Conservation (phyloP, 805 yeast genomes). For the Saturnispora sekii region DNA sequence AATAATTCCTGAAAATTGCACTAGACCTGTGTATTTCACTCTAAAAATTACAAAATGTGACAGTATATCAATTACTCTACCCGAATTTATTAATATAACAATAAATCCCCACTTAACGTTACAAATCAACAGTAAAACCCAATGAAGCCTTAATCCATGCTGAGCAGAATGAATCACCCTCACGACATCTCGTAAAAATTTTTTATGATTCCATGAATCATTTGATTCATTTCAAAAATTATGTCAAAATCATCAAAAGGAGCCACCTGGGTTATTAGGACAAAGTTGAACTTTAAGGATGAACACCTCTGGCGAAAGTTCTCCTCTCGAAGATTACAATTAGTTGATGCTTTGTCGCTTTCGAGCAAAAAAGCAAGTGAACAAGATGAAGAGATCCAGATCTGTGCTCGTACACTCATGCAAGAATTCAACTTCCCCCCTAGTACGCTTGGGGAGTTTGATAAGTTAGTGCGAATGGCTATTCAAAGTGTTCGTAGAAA, state of each 20-base stretch:
- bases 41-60: too few species aligned
- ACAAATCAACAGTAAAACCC: too few species aligned
- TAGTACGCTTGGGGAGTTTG: conserved; percentile 61
- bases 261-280: conserved; percentile 37
- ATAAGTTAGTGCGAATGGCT: conserved; percentile 84
- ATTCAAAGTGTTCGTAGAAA: conserved; percentile 88
- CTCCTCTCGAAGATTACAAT: conserved; percentile 80
- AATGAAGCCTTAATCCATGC: too few species aligned
- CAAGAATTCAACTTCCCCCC: conserved; percentile 66
- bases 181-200: too few species aligned
- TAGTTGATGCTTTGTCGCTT: conserved; percentile 64
- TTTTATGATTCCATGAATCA: too few species aligned
- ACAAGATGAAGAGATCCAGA: conserved; percentile 73
- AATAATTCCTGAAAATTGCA: too few species aligned
- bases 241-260: conserved; percentile 21
- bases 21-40: too few species aligned
- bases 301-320: conserved; percentile 83
- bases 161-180: too few species aligned
- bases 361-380: conserved; percentile 76
- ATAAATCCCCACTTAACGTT: too few species aligned
- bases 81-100: too few species aligned
- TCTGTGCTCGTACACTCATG: conserved; percentile 69
- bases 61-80: too few species aligned
- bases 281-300: conserved; percentile 64
- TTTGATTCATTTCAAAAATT: too few species aligned